A percentile compares a stretch with the other conserved stretches of the same genome.
phyloP scores from a whole-genome alignment of 805 yeast genomes.

The Wickerhamomyces queroliae region DNA sequence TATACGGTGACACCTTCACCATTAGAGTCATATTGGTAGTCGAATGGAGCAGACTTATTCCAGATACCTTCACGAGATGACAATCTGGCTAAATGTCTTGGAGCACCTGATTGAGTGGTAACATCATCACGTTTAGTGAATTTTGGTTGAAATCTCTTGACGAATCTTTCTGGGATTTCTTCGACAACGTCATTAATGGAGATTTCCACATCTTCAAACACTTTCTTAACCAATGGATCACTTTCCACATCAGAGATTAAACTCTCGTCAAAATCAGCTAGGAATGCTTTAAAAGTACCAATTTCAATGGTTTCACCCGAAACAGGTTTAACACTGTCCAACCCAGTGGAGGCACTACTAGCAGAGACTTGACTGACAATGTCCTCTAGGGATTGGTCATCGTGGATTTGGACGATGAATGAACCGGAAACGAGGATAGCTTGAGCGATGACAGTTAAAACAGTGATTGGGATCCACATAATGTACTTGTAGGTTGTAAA shows the following conservation, averaged over 20 bases:
- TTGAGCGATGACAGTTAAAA: background rate
- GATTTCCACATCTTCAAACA: constrained; percentile 62
- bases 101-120: constrained; percentile 36
- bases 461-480: background rate
- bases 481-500: background rate
- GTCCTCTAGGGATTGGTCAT: too few relatives aligned
- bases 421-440: background rate
- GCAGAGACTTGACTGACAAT: too few relatives aligned
- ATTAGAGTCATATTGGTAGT: constrained; percentile 39
- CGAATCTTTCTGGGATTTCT: too few relatives aligned
- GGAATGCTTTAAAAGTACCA: constrained; percentile 47
- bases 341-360: background rate
- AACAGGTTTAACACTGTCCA: background rate
- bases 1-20: constrained; percentile 65
- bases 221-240: constrained; percentile 57
- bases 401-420: too few relatives aligned
- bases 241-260: constrained; percentile 33
- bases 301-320: background rate
- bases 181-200: constrained; percentile 29
- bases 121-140: background rate
- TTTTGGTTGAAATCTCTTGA: too few relatives aligned
- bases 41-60: constrained; percentile 9
- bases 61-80: constrained; percentile 34
- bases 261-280: constrained; percentile 46
- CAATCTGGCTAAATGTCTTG: constrained; percentile 59